A percentile compares a stretch with the other conserved stretches of the same genome.
Evolutionary conservation across 192 early-diverging fungal genomes (phyloP).

Genomic region (Coemansia sp.): DNA sequence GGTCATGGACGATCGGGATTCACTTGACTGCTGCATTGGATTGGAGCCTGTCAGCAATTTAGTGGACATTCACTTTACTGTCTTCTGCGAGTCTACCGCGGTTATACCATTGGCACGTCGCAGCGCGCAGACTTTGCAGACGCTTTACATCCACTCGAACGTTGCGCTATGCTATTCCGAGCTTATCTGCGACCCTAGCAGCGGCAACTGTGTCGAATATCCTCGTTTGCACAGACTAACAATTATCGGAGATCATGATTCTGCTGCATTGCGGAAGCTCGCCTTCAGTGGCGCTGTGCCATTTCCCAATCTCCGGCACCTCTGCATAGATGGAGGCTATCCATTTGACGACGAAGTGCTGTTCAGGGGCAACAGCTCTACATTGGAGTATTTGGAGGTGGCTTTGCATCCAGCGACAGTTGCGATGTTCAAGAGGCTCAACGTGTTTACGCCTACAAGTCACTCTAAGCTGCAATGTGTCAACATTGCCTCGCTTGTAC

Average conservation of each 20-base stretch:
- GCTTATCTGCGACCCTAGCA: neutral
- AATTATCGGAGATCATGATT: neutral
- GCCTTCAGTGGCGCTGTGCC: neutral
- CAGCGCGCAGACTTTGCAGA: neutral
- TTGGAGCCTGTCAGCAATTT: neutral
- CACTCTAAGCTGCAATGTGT: neutral
- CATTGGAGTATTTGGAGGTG: neutral
- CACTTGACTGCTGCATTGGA: neutral
- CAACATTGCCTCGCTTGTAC: neutral
- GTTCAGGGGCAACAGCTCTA: constrained; percentile 2
- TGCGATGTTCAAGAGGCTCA: neutral
- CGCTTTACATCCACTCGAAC: neutral
- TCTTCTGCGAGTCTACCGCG: neutral
- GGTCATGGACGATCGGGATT: no score
- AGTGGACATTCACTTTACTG: neutral
- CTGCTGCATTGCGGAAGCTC: neutral
- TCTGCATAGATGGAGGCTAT: neutral
- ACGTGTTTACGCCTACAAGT: neutral
- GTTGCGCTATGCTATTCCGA: neutral
- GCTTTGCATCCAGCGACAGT: neutral
- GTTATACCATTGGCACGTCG: neutral
- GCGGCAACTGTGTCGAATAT: neutral
- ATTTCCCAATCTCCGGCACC: constrained; percentile 3
- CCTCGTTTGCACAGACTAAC: neutral
- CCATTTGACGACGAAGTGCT: constrained; percentile 13